phyloP scores from a whole-genome alignment of 768 basidiomycete genomes.

The Russula emetica region DNA sequence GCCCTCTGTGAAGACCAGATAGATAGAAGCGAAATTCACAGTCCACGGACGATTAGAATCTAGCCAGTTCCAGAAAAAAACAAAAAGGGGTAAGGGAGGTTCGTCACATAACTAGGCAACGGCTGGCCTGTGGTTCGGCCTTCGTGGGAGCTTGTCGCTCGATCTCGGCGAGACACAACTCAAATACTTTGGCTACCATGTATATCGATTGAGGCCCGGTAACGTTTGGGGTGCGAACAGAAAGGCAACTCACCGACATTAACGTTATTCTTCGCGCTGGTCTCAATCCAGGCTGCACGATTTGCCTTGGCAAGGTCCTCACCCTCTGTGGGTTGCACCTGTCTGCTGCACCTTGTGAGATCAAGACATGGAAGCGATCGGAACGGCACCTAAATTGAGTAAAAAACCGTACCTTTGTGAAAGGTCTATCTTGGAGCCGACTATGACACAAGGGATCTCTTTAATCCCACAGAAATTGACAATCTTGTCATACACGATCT shows the following conservation, averaged over 20 bases:
- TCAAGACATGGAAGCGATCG: constrained; percentile 1
- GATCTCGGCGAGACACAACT: constrained; percentile 77
- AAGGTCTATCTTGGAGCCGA: constrained; percentile 89
- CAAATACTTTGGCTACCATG: constrained; percentile 69
- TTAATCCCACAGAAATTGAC: constrained; percentile 78
- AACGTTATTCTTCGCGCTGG: constrained; percentile 79
- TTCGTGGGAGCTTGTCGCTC: constrained; percentile 62
- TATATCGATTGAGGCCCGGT: constrained; percentile 10
- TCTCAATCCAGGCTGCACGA: constrained; percentile 80
- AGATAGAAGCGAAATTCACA: constrained; percentile 12
- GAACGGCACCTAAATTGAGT: constrained; percentile 9
- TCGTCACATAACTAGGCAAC: constrained; percentile 56
- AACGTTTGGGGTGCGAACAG: not conserved
- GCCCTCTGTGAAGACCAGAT: constrained; percentile 10
- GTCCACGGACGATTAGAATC: constrained; percentile 11
- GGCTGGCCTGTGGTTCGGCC: constrained; percentile 41
- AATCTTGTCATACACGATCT: constrained; percentile 91
- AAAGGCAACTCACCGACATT: constrained; percentile 71
- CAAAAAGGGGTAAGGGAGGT: not conserved
- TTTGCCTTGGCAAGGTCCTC: constrained; percentile 67
- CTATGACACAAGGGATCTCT: constrained; percentile 88
- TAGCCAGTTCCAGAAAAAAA: constrained; percentile 8
- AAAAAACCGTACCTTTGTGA: constrained; percentile 55
- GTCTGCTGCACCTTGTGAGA: constrained; percentile 45
- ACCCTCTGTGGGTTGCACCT: constrained; percentile 71